Evolutionary conservation across 345 rosid genomes (phyloP).

Genomic region (Physaria fendleri): DNA sequence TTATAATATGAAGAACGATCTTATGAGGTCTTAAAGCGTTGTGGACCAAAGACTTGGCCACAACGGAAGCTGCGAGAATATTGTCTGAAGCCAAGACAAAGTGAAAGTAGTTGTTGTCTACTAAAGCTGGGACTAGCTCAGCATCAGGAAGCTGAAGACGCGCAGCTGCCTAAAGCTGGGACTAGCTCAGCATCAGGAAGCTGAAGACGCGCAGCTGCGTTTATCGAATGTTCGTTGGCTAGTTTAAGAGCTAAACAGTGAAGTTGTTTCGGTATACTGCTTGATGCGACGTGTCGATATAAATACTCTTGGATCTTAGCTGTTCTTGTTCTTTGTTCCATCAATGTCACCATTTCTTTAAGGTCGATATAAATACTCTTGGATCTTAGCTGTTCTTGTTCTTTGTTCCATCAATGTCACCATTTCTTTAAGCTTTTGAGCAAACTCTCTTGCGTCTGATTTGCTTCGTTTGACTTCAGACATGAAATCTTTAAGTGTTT

Average conservation of each 20-base stretch:
- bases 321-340: conserved; percentile 86
- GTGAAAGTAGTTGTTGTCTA: conserved; percentile 76
- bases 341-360: conserved; percentile 75
- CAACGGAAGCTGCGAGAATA: conserved; percentile 87
- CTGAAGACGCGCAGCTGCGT: conserved; percentile 94
- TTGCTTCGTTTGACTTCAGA: conserved; percentile 48
- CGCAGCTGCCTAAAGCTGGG: conserved; percentile 70
- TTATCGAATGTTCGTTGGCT: conserved; percentile 82
- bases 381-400: conserved; percentile 88
- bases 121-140: conserved; percentile 76
- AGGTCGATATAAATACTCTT: conserved; percentile 84
- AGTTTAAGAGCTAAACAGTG: conserved; percentile 77
- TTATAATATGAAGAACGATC: conserved; percentile 76
- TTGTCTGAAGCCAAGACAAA: conserved; percentile 88
- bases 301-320: conserved; percentile 91
- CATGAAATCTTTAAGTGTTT: conserved; percentile 73
- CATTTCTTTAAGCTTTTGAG: conserved; percentile 86
- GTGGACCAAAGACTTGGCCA: conserved; percentile 61
- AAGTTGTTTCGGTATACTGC: conserved; percentile 93
- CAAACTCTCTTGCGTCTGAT: conserved; percentile 73
- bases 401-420: conserved; percentile 79
- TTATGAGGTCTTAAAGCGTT: conserved; percentile 63
- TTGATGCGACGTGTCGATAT: conserved; percentile 88
- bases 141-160: conserved; percentile 88
- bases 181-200: conserved; percentile 77